Base-by-base conservation (phyloP, 768 basidiomycete species). In the Rickenella mellea region DNA sequence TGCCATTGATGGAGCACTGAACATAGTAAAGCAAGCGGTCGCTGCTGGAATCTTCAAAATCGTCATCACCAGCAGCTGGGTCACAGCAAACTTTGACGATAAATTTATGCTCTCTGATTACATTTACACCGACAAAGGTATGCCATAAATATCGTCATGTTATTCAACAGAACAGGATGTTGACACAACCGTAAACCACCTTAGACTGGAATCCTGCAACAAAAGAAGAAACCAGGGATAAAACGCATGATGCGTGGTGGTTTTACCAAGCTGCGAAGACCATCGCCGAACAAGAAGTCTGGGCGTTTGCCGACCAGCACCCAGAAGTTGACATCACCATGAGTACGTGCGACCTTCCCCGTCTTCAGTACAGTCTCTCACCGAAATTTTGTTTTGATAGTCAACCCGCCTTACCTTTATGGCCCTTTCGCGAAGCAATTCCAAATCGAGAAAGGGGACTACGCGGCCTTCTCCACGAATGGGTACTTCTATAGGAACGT, bases 21-120 rank as follows among this genome's bases (percentile, higher is more conserved):
- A 59, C 32, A 49, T 73, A 15, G 63, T 73, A 50, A 51, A 55
- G 20, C 66, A 71, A 27, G 64, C 69, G 17, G 56, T 66, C 7
- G 51, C 67, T 14, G 68, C 53, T 2, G 47, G 53, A 1, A 56
- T 75, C 54, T 60, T 66, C 54, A 57, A 70, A 6, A 62, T 74
- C 12, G 66, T 71, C 5, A 54, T 71, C 47, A 70, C 71, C 11
- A 55, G 56, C 45, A 56, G 53, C 27, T 38, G 51, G 47, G 14
- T 48, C 25, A 59, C 62, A 53, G 56, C 40, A 66, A 17, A 52
- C 57, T 10, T 39, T 37, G 2, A 44, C 40, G 3, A 2, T 27
- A 5, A 31, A 28, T 8, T 7, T 47, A 9, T 36, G 6, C 24
- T 19, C 15, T 17, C 7, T 15, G 45, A 36, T 39, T 12, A 25